Percentiles rank a stretch among this genome's conserved stretches.
Conservation (phyloP, 352 stramenopile genomes). For the Phytophthora foliorum region DNA sequence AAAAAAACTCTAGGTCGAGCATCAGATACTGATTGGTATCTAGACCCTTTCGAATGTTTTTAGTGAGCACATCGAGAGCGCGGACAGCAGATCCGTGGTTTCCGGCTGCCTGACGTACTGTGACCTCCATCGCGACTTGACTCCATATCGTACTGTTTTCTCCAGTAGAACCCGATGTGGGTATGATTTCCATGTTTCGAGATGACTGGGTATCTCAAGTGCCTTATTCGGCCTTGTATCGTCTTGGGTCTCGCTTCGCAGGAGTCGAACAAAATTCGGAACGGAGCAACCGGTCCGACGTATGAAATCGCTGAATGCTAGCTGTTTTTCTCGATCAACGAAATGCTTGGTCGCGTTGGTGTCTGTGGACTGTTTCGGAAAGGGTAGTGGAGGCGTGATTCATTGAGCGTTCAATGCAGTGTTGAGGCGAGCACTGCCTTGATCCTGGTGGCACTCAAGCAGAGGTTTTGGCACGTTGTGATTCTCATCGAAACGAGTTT, state of each 20-base stretch:
- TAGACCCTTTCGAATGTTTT: conserved; percentile 17
- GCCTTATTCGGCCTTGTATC: conserved; percentile 14
- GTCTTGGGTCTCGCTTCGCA: not conserved
- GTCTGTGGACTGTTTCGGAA: too few relatives aligned
- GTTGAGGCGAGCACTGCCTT: not conserved
- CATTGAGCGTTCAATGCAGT: too few relatives aligned
- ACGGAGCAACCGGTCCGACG: not conserved
- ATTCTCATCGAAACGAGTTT: not conserved
- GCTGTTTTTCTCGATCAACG: not conserved
- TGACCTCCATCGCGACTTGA: not conserved
- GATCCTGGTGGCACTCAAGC: not conserved
- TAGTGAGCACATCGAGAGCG: conserved; percentile 13
- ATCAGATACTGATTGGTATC: conserved; percentile 24
- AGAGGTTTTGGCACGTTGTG: not conserved
- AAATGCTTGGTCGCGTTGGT: not conserved
- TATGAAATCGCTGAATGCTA: not conserved
- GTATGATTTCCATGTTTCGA: conserved; percentile 1
- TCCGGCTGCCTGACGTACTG: too few relatives aligned
- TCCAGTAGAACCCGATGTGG: not conserved
- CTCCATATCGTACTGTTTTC: conserved; percentile 1
- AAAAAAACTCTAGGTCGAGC: conserved; percentile 20
- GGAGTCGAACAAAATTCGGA: not conserved
- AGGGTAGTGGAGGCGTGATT: too few relatives aligned
- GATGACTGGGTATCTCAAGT: conserved; percentile 1
- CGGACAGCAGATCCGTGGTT: conserved; percentile 13